Evolutionary conservation across 768 basidiomycete genomes (phyloP), one percentile per base, ranked within the genome.

Genomic region (Atractiella rhizophila): DNA sequence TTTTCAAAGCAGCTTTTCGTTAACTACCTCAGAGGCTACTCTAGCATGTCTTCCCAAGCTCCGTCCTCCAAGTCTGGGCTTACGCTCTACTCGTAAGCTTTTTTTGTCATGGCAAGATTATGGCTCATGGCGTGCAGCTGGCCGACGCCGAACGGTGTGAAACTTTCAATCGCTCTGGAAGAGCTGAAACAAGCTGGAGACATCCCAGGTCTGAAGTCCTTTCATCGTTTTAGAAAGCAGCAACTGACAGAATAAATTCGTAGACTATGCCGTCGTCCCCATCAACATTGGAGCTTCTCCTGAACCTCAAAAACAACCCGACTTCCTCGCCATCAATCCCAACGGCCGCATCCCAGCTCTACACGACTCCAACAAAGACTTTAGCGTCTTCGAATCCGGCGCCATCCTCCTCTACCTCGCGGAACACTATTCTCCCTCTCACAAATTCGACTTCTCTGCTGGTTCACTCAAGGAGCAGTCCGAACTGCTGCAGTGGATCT

Each of bases 271-370:
- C 7, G 20, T 51, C 34, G 46, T 44, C 42, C 46, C 44, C 5
- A 51, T 12, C 7, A 7, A 19, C 33, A 47, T 16, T 32, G 30
- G 2, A 16, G 38, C 16, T 35, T 40, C 20, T 24, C 24, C 18
- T 20, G 44, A 28, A 13, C 3, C 28, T 37, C 4, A 44, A 33
- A 27, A 42, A n/a, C 23, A 6, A 31, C 20, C 39, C 31, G 3
- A 7, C 24, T 7, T 28, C 2, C n/a, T n/a, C n/a, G n/a, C n/a
- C n/a, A n/a, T n/a, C n/a, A n/a, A n/a, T n/a, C 10, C 27, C n/a
- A 28, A 13, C 30, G 47, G 47, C 15, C 27, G 49, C 12, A 51
- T 51, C n/a, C 51, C 49, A 11, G 47, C 51, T 3, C 32, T 53
- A 0, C 25, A 45, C n/a, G 47, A 53, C 37, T 45, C 39, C 4